Evolutionary conservation across 495 filamentous ascomycete species (phyloP), one percentile per base, ranked within the genome.

Genomic region (Hyaloscypha variabilis): DNA sequence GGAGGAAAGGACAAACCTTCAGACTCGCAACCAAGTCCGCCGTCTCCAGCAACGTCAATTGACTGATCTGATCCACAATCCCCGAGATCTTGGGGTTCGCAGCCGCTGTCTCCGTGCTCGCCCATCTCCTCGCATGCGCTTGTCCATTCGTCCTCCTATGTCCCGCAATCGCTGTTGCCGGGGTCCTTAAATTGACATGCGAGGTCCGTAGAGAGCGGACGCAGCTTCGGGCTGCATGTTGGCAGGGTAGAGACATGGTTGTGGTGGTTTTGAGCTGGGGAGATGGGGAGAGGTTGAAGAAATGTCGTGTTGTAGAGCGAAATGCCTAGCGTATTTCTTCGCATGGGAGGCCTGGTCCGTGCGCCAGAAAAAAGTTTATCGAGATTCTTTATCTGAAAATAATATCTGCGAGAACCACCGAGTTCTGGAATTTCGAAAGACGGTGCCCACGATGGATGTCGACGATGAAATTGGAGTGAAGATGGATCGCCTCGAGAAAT

Each of bases 1-100:
- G 25, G 23, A 28, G 39, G 8, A 46, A 34, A 21, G 25, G 26
- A 76, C 79, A 52, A 72, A 92, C 96, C 89, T 98, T 99, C 71
- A 99, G 80, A 74, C 86, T 91, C 46, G 93, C 85, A 30, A 99
- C 95, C 23, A 99, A 81, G 75, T 97, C 94, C 49, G 96, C 94
- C 8, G 96, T 99, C 84, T 99, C 96, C 72, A 99, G 79, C 63
- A 99, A 83, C 23, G 93, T 99, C 85, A 99, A 90, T 88, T 93
- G 88, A 78, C 93, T 94, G 74, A 99, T 98, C 77, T 98, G 93
- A 78, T 98, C 95, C 64, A 99, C 95, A 71, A 99, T 98, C 58
- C 84, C 85, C 58, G 86, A 70, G 71, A 99, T 95, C 84, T 98
- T 98, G 29, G 95, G 92, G 77, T 90, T 93, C 63, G 84, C 77